Evolutionary conservation across 495 filamentous ascomycete species (phyloP), one percentile per base, ranked within the genome.

Genomic region (Schizothecium vesticola): DNA sequence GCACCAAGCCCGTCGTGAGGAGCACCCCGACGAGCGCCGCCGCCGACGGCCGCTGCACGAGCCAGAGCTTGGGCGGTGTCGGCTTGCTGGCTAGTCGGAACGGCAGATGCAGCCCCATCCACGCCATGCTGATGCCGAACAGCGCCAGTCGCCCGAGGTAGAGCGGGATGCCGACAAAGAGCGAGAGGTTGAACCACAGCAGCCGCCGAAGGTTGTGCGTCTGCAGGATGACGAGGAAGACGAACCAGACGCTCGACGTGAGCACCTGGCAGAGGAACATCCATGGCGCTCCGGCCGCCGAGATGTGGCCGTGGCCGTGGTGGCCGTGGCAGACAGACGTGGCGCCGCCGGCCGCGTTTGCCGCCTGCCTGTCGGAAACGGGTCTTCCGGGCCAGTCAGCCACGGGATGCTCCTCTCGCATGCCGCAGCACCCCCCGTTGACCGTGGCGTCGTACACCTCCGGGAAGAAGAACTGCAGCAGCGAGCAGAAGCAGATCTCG

Each of bases 261-360:
- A 74, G 63, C 16, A 75, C 22, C 56, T 64, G 56, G 67, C 73
- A 74, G 36, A 67, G 10, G 9, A 55, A 56, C 19, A 67, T 56
- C 63, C 64, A 71, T 6, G n/a, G 43, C 11, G 26, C n/a, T 23
- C 23, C 23, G 3, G 21, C 28, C 31, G 67, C 58, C n/a, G 55
- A 5, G 51, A 72, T 57, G 3, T 56, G 7, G 36, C 73, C 73
- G 64, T 75, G 72, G 51, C 74, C 74, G 69, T 76, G 74, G 63
- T 61, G 67, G 61, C 67, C 63, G 11, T 62, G 59, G 63, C 65
- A 65, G 10, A 36, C 21, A 8, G 21, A 7, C 6, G 29, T 6
- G 6, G 25, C 4, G 56, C 56, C 23, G 10, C n/a, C 3, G 29
- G 57, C 22, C 57, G 57, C 22, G 10, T 13, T 59, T 2, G 7